phyloP scores from a whole-genome alignment of 2,329 filamentous ascomycete genomes.

The Cladosporium sp. region DNA sequence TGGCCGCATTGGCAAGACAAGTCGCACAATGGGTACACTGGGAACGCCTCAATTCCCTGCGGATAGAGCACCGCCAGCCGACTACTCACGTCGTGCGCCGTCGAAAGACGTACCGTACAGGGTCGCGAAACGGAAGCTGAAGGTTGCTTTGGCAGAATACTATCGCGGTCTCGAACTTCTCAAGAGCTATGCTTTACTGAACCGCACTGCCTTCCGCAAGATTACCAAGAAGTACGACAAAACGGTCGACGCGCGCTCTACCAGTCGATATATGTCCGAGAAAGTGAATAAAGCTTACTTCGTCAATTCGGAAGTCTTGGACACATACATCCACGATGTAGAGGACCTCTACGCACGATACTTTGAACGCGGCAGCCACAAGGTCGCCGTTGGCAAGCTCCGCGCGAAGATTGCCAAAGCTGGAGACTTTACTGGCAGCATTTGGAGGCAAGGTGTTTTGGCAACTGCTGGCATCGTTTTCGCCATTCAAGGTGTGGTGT shows the following conservation, averaged over 20 bases:
- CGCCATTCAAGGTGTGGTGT: slow-evolving; percentile 41
- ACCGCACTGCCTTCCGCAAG: slow-evolving; percentile 90
- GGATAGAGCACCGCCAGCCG: slow-evolving; percentile 30
- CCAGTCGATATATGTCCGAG: slow-evolving; percentile 79
- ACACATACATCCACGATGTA: slow-evolving; percentile 71
- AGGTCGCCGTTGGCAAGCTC: slow-evolving; percentile 83
- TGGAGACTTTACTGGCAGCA: slow-evolving; percentile 55
- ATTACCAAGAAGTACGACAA: slow-evolving; percentile 99
- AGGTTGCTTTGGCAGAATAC: slow-evolving; percentile 85
- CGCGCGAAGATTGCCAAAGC: slow-evolving; percentile 63
- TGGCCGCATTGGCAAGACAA: slow-evolving; percentile 54
- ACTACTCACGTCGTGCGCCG: slow-evolving; percentile 39
- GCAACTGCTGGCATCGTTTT: slow-evolving; percentile 41
- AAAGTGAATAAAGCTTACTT: slow-evolving; percentile 90
- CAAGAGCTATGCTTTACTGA: slow-evolving; percentile 85
- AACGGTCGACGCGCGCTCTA: slow-evolving; percentile 70
- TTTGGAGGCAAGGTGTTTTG: slow-evolving; percentile 54
- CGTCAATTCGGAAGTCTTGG: slow-evolving; percentile 80
- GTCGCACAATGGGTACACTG: slow-evolving; percentile 40
- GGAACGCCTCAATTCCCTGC: slow-evolving; percentile 36
- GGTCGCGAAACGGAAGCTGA: slow-evolving; percentile 85
- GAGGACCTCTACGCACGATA: slow-evolving; percentile 94
- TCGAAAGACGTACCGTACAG: slow-evolving; percentile 68
- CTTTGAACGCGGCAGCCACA: slow-evolving; percentile 90
- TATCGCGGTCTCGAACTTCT: slow-evolving; percentile 88